Conservation (phyloP, 352 stramenopile species). For the Globisporangium alternatum region DNA sequence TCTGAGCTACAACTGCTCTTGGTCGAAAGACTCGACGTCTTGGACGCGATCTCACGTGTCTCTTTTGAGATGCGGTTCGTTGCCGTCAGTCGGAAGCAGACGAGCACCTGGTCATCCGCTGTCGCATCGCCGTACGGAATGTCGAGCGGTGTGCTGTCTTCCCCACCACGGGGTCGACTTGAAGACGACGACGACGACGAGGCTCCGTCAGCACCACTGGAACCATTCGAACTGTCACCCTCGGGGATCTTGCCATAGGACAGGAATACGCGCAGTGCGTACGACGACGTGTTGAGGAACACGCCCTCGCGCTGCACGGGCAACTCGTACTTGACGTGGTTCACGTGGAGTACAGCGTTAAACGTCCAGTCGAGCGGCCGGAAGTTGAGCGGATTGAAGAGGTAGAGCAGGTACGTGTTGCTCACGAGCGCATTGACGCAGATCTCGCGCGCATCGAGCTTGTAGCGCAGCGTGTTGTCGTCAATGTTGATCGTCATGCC, state of each 20-base stretch:
- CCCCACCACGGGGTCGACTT: constrained; percentile 37
- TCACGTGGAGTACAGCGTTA: constrained; percentile 59
- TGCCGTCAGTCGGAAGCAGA: constrained; percentile 66
- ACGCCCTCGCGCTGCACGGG: constrained; percentile 74
- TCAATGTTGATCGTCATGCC: constrained; percentile 86
- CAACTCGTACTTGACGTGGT: constrained; percentile 40
- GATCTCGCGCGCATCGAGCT: constrained; percentile 46
- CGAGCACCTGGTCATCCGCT: constrained; percentile 20
- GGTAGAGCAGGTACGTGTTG: constrained; percentile 86
- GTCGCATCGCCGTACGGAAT: constrained; percentile 48
- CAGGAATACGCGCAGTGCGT: constrained; percentile 75
- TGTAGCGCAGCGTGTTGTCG: constrained; percentile 81
- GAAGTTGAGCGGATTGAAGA: constrained; percentile 84
- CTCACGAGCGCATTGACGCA: constrained; percentile 81
- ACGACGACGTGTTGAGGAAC: constrained; percentile 72
- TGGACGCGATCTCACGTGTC: constrained; percentile 51
- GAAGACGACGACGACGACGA: constrained; percentile 10
- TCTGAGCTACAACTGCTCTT: constrained; percentile 5
- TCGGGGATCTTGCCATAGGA: constrained; percentile 77
- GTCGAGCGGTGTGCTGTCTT: constrained; percentile 52
- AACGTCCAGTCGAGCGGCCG: constrained; percentile 84
- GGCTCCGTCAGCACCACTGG: constrained; percentile 8
- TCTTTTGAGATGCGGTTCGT: constrained; percentile 75
- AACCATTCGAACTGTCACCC: constrained; percentile 17
- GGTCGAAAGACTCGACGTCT: constrained; percentile 53